Conservation (phyloP, 1,139 yeast genomes). For the Keqinozyma sinolaborantium region DNA sequence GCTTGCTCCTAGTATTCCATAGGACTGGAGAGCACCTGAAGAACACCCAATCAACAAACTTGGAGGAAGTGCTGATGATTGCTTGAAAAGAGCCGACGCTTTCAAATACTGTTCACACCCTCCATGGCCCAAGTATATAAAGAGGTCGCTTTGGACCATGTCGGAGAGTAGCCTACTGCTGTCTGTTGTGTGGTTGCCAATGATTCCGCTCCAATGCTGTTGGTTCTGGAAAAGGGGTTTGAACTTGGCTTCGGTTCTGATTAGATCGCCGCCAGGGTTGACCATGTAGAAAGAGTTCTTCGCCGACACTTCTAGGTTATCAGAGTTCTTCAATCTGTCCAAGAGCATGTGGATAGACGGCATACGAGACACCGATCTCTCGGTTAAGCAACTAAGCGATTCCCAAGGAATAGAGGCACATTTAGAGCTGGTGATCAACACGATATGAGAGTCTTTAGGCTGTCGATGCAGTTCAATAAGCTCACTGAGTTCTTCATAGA, state of each 20-base stretch:
- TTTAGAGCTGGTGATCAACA: conserved; percentile 62
- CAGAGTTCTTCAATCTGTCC: conserved; percentile 28
- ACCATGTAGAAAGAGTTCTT: conserved; percentile 42
- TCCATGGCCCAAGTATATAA: conserved; percentile 89
- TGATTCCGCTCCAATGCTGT: conserved; percentile 51
- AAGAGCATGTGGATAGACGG: conserved; percentile 60
- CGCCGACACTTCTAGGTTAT: conserved; percentile 5
- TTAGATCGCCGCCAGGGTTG: conserved; percentile 80
- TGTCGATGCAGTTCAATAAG: conserved; percentile 18
- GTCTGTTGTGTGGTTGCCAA: conserved; percentile 58
- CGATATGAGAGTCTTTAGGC: conserved; percentile 45
- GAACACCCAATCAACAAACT: conserved; percentile 87
- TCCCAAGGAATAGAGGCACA: conserved; percentile 88
- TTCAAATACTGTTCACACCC: conserved; percentile 85
- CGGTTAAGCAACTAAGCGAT: conserved; percentile 54
- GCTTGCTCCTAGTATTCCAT: conserved; percentile 65
- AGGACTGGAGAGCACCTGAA: conserved; percentile 64
- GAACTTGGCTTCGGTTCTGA: conserved; percentile 64
- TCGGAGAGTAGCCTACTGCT: conserved; percentile 27
- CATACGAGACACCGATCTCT: conserved; percentile 64
- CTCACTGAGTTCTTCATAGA: conserved; percentile 42
- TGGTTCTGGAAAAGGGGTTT: conserved; percentile 35
- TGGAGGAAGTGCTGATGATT: conserved; percentile 51
- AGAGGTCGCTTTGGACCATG: conserved; percentile 45
- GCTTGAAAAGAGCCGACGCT: conserved; percentile 22